Percentiles rank a stretch among this genome's conserved stretches.
These are phyloP conservation scores for Didymella segeticola DNA, from an alignment of 2,329 filamentous ascomycete genomes.

Conservation along the genomic window DNA sequence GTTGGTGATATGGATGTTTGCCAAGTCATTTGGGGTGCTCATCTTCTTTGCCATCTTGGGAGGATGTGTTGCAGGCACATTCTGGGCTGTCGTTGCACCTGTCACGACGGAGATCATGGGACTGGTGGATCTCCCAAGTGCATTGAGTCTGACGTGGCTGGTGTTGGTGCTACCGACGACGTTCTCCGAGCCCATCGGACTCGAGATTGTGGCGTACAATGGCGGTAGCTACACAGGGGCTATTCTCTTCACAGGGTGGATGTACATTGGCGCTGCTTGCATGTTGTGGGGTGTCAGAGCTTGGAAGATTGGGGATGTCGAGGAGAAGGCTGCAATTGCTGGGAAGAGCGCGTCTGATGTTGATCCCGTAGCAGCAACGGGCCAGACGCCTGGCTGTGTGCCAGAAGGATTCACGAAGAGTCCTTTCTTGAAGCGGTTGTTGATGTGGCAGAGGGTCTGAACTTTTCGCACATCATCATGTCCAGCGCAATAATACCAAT, in stretches of 20 bases:
- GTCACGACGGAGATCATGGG: constrained; percentile 78
- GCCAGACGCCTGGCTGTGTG: neutral
- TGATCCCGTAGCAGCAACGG: constrained; percentile 25
- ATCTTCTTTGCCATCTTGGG: constrained; percentile 73
- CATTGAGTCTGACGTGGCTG: constrained; percentile 75
- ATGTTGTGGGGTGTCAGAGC: constrained; percentile 63
- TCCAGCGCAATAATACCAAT: neutral
- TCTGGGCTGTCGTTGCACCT: constrained; percentile 69
- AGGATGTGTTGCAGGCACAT: constrained; percentile 72
- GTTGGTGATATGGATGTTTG: constrained; percentile 76
- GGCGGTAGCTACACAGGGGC: constrained; percentile 62
- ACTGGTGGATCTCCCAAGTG: constrained; percentile 70
- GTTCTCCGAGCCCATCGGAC: constrained; percentile 64
- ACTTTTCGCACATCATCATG: neutral
- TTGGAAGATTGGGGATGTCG: constrained; percentile 66
- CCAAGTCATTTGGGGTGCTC: constrained; percentile 70
- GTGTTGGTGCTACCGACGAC: constrained; percentile 73
- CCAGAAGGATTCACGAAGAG: constrained; percentile 26
- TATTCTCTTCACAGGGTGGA: constrained; percentile 66
- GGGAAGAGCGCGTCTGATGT: constrained; percentile 34
- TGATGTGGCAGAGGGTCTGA: constrained; percentile 42
- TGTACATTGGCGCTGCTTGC: constrained; percentile 65
- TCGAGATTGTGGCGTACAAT: constrained; percentile 59
- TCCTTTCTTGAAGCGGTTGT: constrained; percentile 37
- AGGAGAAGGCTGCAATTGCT: constrained; percentile 47